Percentiles rank a stretch among this genome's conserved stretches.
These are phyloP conservation scores for Tagetes patula DNA, from an alignment of 129 eudicot species.

Conservation along the genomic window DNA sequence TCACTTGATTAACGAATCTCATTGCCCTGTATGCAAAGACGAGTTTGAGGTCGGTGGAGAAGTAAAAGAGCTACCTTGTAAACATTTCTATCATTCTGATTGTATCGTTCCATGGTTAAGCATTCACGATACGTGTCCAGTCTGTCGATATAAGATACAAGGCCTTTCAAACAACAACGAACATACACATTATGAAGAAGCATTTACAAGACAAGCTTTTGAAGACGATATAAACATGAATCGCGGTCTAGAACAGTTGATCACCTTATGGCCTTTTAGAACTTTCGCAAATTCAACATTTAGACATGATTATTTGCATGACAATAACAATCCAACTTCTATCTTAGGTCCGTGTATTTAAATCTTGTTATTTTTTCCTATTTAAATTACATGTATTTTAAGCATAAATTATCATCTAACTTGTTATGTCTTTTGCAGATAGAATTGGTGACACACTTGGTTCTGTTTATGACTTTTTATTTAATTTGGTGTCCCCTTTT, in stretches of 20 bases:
- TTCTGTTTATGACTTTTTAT: conserved; percentile 35
- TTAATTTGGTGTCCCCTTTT: conserved; percentile 33
- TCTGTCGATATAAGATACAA: conserved; percentile 63
- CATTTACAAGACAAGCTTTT: conserved; percentile 19
- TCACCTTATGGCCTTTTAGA: conserved; percentile 60
- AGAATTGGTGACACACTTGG: conserved; percentile 49
- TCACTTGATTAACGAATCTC: conserved; percentile 47
- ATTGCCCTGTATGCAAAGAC: conserved; percentile 78
- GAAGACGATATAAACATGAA: conserved; percentile 36
- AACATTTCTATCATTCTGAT: conserved; percentile 69
- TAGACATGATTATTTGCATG: conserved; percentile 29
- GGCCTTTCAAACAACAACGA: conserved; percentile 34
- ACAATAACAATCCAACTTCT: conserved; percentile 28
- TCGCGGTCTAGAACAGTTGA: conserved; percentile 43
- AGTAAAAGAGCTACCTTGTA: conserved; percentile 64
- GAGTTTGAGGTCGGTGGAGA: conserved; percentile 61
- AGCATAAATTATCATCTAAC: conserved; percentile 2
- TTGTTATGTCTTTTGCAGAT: conserved; percentile 31
- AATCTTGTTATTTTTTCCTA: not conserved
- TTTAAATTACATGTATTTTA: not conserved
- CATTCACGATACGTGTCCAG: conserved; percentile 66
- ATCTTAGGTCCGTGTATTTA: conserved; percentile 38
- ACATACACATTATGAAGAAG: conserved; percentile 27
- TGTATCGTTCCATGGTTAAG: conserved; percentile 76
- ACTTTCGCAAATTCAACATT: conserved; percentile 41